These are phyloP conservation scores for Arachis monticola DNA, from an alignment of 331 rosid genomes.

Conservation along the genomic window DNA sequence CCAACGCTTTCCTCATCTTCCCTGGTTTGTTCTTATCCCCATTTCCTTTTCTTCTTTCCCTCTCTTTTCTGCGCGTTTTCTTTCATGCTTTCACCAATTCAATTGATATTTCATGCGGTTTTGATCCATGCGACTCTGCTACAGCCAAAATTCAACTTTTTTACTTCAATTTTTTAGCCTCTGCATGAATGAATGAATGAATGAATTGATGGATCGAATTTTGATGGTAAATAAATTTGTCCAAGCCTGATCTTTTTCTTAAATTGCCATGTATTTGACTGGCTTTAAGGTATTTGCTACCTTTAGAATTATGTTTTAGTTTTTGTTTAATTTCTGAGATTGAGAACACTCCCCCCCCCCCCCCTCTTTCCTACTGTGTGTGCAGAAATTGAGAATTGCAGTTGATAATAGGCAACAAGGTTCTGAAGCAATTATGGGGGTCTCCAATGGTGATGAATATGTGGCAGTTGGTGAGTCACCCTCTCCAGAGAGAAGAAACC, in stretches of 20 bases:
- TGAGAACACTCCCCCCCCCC: neutral
- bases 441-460: conserved; percentile 39
- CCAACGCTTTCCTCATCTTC: neutral
- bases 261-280: neutral
- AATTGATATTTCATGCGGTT: neutral
- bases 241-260: neutral
- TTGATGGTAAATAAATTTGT: conserved; percentile 3
- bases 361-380: neutral
- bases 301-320: neutral
- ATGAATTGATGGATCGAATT: neutral
- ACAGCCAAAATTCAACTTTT: neutral
- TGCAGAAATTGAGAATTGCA: conserved; percentile 55
- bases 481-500: conserved; percentile 41
- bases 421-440: conserved; percentile 56
- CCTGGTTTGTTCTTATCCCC: conserved; percentile 38
- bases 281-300: neutral
- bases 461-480: conserved; percentile 48
- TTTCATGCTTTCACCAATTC: neutral
- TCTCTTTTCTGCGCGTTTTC: neutral
- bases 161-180: neutral
- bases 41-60: neutral
- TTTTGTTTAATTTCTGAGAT: neutral
- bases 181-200: neutral
- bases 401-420: conserved; percentile 43
- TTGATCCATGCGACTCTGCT: neutral